phyloP scores from a whole-genome alignment of 805 yeast genomes.

The Schizosaccharomyces lindneri region DNA sequence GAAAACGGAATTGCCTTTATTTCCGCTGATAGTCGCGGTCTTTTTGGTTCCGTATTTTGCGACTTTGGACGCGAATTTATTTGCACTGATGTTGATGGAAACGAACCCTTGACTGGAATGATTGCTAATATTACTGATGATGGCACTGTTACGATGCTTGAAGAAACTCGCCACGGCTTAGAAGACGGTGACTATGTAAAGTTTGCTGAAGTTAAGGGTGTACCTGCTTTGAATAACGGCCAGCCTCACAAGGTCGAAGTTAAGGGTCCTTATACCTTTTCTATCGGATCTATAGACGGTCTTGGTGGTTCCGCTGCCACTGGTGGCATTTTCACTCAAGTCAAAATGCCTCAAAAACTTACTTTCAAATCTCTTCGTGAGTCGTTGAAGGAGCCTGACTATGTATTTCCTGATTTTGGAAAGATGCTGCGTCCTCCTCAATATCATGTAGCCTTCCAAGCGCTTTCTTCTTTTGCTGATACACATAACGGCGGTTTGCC shows the following conservation, averaged over 20 bases:
- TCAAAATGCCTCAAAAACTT: conserved; percentile 49
- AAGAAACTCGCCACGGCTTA: conserved; percentile 76
- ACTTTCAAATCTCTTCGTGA: conserved; percentile 37
- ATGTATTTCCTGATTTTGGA: conserved; percentile 63
- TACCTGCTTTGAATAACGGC: conserved; percentile 50
- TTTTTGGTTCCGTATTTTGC: conserved; percentile 69
- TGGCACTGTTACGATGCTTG: conserved; percentile 84
- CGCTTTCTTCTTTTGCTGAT: conserved; percentile 47
- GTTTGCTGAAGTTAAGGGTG: conserved; percentile 66
- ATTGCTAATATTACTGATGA: conserved; percentile 67
- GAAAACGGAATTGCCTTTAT: conserved; percentile 51
- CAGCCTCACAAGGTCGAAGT: conserved; percentile 53
- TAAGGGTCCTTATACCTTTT: conserved; percentile 84
- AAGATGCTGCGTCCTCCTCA: conserved; percentile 82
- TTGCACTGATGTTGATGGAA: conserved; percentile 70
- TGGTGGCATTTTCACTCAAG: conserved; percentile 85
- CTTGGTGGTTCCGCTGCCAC: conserved; percentile 39
- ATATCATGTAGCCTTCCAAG: conserved; percentile 78
- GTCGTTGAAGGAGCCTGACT: conserved; percentile 60
- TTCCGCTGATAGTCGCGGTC: conserved; percentile 59
- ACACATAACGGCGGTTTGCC: conserved; percentile 46
- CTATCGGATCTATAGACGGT: conserved; percentile 28
- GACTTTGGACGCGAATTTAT: conserved; percentile 71
- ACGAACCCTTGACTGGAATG: conserved; percentile 69
- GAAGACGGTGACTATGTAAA: conserved; percentile 80